Evolutionary conservation across 768 basidiomycete species (phyloP), one percentile per base, ranked within the genome.

Genomic region (Mycena venus): DNA sequence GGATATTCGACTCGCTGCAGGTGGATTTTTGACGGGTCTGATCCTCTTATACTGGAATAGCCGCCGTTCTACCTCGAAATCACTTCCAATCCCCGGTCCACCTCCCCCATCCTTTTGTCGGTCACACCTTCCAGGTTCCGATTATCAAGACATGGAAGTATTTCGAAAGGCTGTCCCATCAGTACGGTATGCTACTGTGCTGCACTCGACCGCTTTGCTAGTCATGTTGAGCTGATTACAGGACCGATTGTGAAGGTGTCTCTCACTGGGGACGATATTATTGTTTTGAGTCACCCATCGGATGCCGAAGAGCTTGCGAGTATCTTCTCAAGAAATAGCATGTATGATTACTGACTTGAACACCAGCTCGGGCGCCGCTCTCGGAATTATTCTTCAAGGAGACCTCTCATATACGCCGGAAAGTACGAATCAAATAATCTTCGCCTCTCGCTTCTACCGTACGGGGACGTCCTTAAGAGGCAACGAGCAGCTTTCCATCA

Each of bases 141-240:
- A 64, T 47, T 11, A 51, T 51, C 9, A 64, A 64, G 21, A 47
- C 42, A 10, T 64, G 63, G 63, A 49, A 64, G 63, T 64, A 64
- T 31, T 64, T 49, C n/a, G 63, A 64, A 25, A 51, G 34, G 25
- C 31, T 64, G 8, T 64, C 8, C 3, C 63, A 51, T 34, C 6
- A 34, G 21, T 64, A 49, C 19, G 63, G 63, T 64, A 6, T 12
- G 63, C 36, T 64, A 4, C n/a, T 15, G 7, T 3, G 17, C 23
- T 1, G 17, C n/a, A 14, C 14, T 25, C 10, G 1, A 7, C 36
- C 5, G 17, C 32, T 21, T 12, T 2, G 3, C 2, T 32, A 3
- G 31, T 15, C 5, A 7, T 11, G 21, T 40, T 29, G n/a, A 27
- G 11, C 10, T 64, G 19, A 21, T 63, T 51, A 31, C 42, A 51